Percentiles rank a stretch among this genome's conserved stretches.
phyloP scores from a whole-genome alignment of 176 grass and related monocot species.

The Bolboschoenus planiculmis region DNA sequence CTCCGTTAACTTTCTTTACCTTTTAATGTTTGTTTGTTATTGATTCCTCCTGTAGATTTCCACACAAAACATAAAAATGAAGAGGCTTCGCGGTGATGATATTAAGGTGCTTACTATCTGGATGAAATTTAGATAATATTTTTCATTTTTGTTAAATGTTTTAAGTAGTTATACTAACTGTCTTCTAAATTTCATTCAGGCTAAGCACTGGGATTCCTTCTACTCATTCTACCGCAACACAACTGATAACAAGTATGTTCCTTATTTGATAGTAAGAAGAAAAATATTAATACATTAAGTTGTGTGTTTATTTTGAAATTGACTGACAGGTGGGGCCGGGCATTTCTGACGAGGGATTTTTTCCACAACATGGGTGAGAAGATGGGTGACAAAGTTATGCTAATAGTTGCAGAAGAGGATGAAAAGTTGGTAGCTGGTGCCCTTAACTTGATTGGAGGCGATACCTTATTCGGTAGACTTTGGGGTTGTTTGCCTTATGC shows the following conservation, averaged over 20 bases:
- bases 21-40: conserved; percentile 11
- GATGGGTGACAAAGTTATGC: conserved; percentile 69
- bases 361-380: conserved; percentile 85
- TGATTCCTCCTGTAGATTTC: conserved; percentile 39
- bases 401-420: conserved; percentile 76
- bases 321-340: conserved; percentile 68
- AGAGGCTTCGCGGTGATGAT: conserved; percentile 63
- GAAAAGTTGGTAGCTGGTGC: conserved; percentile 66
- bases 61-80: conserved; percentile 91
- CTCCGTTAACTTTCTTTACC: conserved; percentile 6
- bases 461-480: conserved; percentile 82
- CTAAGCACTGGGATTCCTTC: conserved; percentile 73
- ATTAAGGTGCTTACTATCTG: conserved; percentile 52
- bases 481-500: conserved; percentile 85
- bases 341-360: conserved; percentile 80
- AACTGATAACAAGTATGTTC: conserved; percentile 89
- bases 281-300: not conserved
- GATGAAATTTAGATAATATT: conserved; percentile 10
- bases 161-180: conserved; percentile 27
- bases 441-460: conserved; percentile 91
- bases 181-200: conserved; percentile 50
- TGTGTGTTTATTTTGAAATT: conserved; percentile 8
- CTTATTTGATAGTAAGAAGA: conserved; percentile 10
- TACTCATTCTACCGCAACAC: conserved; percentile 92
- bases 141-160: conserved; percentile 5